phyloP scores from a whole-genome alignment of 1,139 yeast species.

The Candida dubliniensis region DNA sequence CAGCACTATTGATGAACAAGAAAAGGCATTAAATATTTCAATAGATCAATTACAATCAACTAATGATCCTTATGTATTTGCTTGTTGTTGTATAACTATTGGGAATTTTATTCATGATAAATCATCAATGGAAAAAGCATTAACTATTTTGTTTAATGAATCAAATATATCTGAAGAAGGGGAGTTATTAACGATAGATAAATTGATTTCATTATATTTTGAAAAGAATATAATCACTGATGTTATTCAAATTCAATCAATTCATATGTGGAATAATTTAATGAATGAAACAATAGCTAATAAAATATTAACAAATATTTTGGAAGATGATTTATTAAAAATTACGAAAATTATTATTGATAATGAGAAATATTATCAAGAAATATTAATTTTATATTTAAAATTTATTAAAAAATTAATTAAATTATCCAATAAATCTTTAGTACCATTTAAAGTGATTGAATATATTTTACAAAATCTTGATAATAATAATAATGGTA shows the following conservation, averaged over 20 bases:
- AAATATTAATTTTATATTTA: conserved; percentile 27
- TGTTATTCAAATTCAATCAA: conserved; percentile 40
- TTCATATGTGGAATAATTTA: conserved; percentile 37
- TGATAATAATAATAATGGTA: conserved; percentile 3
- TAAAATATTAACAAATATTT: conserved; percentile 11
- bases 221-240: conserved; percentile 26
- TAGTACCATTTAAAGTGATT: background rate
- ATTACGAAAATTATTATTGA: conserved; percentile 34
- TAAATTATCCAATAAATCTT: conserved; percentile 6
- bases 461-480: background rate
- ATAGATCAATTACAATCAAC: conserved; percentile 9
- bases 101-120: conserved; percentile 36
- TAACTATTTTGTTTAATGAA: background rate
- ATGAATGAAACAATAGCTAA: conserved; percentile 20
- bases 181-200: too few relatives aligned
- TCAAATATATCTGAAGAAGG: conserved; percentile 14
- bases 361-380: conserved; percentile 38
- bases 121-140: conserved; percentile 19
- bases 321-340: conserved; percentile 15
- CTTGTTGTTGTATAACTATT: conserved; percentile 32
- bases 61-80: conserved; percentile 27
- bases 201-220: conserved; percentile 25
- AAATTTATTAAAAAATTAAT: conserved; percentile 36
- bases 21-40: conserved; percentile 16
- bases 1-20: conserved; percentile 23